Percentiles rank a stretch among this genome's conserved stretches.
Evolutionary conservation across 83 land plant species (phyloP).

Genomic region (Picea abies): DNA sequence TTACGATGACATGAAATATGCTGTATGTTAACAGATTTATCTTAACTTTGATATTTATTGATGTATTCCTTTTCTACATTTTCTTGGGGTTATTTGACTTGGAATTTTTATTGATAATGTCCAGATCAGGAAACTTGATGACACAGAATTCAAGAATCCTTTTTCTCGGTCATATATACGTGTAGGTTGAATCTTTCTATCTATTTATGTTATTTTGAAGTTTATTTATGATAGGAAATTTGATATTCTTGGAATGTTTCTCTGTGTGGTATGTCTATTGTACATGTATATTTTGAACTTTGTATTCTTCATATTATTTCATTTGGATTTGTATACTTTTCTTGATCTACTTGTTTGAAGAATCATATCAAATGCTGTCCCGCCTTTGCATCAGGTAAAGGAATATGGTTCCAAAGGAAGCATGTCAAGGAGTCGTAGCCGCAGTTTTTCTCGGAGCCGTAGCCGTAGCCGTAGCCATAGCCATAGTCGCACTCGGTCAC

Average conservation of each 20-base stretch:
- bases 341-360: neutral
- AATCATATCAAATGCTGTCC: constrained; percentile 13
- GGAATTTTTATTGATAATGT: constrained; percentile 7
- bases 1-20: constrained; percentile 84
- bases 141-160: constrained; percentile 59
- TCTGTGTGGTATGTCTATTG: neutral
- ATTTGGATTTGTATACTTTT: neutral
- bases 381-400: constrained; percentile 22
- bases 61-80: neutral
- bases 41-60: neutral
- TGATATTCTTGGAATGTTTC: neutral
- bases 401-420: constrained; percentile 28
- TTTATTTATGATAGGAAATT: neutral
- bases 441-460: constrained; percentile 22
- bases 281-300: neutral
- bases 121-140: constrained; percentile 74
- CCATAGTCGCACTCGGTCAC: constrained; percentile 29
- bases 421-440: constrained; percentile 31
- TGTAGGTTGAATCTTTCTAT: constrained; percentile 24
- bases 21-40: constrained; percentile 40
- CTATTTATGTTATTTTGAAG: neutral
- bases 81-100: neutral
- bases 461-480: constrained; percentile 27
- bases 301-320: neutral
- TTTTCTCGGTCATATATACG: constrained; percentile 63